Percentiles rank a stretch among this genome's conserved stretches.
phyloP scores from a whole-genome alignment of 2,329 filamentous ascomycete genomes.

The Juglanconis oblonga region DNA sequence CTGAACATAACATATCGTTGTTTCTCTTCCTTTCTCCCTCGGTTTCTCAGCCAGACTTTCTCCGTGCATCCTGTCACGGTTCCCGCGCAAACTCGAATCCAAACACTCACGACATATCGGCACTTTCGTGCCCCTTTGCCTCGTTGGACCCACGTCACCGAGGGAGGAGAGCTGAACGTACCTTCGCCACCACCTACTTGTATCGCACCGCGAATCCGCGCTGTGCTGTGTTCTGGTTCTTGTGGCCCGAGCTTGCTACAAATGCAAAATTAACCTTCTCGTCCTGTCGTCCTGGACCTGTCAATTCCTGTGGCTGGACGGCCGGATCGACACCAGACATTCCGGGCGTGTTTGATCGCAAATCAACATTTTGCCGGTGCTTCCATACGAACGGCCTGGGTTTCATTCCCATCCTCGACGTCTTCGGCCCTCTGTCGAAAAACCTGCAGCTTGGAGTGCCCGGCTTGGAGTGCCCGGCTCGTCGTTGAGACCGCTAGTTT shows the following conservation, averaged over 20 bases:
- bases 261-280: neutral
- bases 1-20: neutral
- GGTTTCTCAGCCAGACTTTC: neutral
- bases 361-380: neutral
- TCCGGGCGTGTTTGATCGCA: neutral
- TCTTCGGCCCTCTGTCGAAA: neutral
- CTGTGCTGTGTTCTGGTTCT: neutral
- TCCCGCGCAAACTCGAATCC: neutral
- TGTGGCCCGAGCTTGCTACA: neutral
- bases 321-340: neutral
- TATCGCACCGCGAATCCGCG: too few species aligned
- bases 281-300: neutral
- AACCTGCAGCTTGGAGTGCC: constrained; percentile 1
- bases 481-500: neutral
- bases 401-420: neutral
- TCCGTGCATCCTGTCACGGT: neutral
- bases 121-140: neutral
- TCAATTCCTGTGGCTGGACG: neutral
- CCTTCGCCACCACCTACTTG: neutral
- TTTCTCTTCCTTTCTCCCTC: neutral
- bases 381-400: neutral
- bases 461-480: neutral
- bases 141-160: neutral
- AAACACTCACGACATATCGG: neutral
- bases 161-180: neutral